These are phyloP conservation scores for Meyerozyma guilliermondii DNA, from an alignment of 1,139 yeast species.

Conservation along the genomic window DNA sequence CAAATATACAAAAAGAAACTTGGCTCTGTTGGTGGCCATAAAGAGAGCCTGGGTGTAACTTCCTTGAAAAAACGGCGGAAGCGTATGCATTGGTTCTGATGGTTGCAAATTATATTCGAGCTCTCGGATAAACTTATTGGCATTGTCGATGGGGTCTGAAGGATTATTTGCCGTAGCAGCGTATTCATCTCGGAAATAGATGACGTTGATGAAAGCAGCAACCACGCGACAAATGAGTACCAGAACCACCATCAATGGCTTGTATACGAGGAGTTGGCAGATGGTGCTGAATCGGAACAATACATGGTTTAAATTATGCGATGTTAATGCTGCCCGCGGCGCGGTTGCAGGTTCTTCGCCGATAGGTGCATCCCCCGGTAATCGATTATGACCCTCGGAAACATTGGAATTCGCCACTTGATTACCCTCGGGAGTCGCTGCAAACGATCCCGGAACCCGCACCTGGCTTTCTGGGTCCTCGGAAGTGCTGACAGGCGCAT, in stretches of 20 bases:
- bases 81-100: conserved; percentile 2
- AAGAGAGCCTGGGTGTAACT: conserved; percentile 74
- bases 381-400: not conserved
- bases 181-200: conserved; percentile 22
- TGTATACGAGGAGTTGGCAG: conserved; percentile 4
- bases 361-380: not conserved
- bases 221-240: conserved; percentile 20
- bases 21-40: conserved; percentile 59
- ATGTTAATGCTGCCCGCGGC: not conserved
- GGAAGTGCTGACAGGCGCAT: not conserved
- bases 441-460: not conserved
- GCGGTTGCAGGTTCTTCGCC: not conserved
- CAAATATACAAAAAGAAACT: conserved; percentile 68
- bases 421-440: not conserved
- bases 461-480: not conserved
- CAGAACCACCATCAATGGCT: conserved; percentile 25
- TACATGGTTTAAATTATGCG: not conserved
- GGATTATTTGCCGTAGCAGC: conserved; percentile 3
- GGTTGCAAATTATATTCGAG: conserved; percentile 31
- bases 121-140: conserved; percentile 27
- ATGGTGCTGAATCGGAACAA: not conserved
- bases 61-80: conserved; percentile 59
- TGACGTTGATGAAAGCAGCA: conserved; percentile 20
- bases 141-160: conserved; percentile 32
- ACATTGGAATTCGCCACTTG: not conserved